phyloP scores from a whole-genome alignment of 2,329 filamentous ascomycete genomes.

The Venturia oleaginea region DNA sequence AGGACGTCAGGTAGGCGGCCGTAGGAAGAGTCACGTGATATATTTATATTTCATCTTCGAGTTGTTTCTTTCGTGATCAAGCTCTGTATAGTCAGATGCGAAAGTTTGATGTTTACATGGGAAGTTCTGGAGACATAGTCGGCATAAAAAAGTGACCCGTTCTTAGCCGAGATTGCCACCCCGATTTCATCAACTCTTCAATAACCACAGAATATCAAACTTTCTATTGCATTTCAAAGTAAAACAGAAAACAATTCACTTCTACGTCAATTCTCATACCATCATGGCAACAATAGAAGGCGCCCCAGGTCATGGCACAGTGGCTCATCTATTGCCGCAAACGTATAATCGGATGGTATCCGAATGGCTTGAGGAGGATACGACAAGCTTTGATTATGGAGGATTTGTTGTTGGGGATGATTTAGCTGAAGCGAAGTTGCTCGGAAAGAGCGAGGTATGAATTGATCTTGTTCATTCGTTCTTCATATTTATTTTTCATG shows the following conservation, averaged over 20 bases:
- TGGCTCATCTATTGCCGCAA: slow-evolving; percentile 68
- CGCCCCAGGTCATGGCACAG: slow-evolving; percentile 48
- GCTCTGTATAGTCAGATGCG: no score
- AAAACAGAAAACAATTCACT: neutral
- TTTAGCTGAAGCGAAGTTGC: slow-evolving; percentile 38
- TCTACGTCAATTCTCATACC: neutral
- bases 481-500: neutral
- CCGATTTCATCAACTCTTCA: neutral
- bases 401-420: slow-evolving; percentile 86
- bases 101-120: no score
- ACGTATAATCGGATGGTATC: slow-evolving; percentile 75
- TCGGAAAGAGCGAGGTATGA: slow-evolving; percentile 48
- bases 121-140: no score
- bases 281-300: slow-evolving; percentile 33
- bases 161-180: neutral
- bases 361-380: slow-evolving; percentile 90
- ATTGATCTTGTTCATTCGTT: neutral
- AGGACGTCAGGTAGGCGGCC: no score
- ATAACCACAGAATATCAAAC: neutral
- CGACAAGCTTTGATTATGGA: slow-evolving; percentile 91
- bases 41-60: no score
- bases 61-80: no score
- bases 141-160: no score
- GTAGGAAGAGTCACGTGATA: no score
- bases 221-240: neutral